Evolutionary conservation across 2,329 filamentous ascomycete species (phyloP).

Genomic region (Colletotrichum sp.): DNA sequence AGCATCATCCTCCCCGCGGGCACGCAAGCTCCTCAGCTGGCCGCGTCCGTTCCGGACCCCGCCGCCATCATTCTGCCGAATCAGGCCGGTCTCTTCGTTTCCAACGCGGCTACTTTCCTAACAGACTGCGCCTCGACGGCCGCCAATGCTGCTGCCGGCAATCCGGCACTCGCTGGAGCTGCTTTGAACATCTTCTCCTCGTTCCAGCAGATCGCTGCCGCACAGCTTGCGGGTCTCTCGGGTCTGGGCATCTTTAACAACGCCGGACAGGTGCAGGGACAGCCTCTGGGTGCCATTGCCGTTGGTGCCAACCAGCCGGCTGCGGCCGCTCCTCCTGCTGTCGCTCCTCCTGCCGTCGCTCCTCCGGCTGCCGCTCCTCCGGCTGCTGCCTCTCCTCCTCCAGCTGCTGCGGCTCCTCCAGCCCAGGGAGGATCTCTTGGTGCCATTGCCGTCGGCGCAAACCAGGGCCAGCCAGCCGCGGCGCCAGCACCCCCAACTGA

Average conservation of each 20-base stretch:
- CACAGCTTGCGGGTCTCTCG: slow-evolving; percentile 28
- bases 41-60: slow-evolving; percentile 39
- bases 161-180: background rate
- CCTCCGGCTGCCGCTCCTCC: background rate
- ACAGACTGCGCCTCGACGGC: slow-evolving; percentile 36
- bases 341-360: background rate
- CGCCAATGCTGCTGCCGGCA: slow-evolving; percentile 18
- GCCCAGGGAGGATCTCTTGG: slow-evolving; percentile 4
- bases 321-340: background rate
- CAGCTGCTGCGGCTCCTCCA: background rate
- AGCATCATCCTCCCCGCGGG: slow-evolving; percentile 39
- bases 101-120: slow-evolving; percentile 35
- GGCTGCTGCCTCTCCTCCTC: background rate
- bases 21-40: slow-evolving; percentile 31
- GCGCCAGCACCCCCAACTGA: background rate
- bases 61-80: slow-evolving; percentile 41
- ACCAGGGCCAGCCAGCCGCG: background rate
- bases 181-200: slow-evolving; percentile 27
- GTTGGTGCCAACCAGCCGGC: slow-evolving; percentile 3
- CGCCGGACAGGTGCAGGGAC: background rate
- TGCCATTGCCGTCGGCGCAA: slow-evolving; percentile 5
- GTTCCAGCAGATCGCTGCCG: slow-evolving; percentile 32
- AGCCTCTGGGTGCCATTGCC: background rate
- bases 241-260: slow-evolving; percentile 16
- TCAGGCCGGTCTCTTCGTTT: slow-evolving; percentile 37